A percentile compares a stretch with the other conserved stretches of the same genome.
Conservation (phyloP, 148 eudicot genomes). For the Rhododendron ferrugineum region DNA sequence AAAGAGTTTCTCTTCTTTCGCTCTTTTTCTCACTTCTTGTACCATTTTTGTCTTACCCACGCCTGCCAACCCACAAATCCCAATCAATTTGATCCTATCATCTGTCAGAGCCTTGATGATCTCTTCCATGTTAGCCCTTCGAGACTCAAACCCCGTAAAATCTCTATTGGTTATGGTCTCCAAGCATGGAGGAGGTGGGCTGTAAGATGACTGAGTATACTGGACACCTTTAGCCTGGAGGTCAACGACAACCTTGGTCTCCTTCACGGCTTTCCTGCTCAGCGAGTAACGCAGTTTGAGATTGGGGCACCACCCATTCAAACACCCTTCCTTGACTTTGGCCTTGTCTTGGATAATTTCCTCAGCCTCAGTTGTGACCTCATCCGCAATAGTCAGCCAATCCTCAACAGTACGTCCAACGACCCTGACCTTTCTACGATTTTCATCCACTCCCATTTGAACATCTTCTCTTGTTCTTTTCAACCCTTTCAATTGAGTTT, state of each 20-base stretch:
- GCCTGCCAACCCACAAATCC: not conserved
- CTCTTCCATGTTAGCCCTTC: not conserved
- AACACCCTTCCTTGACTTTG: not conserved
- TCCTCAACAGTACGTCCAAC: too few species aligned
- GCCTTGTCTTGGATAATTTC: not conserved
- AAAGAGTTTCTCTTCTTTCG: not conserved
- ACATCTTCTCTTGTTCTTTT: too few species aligned
- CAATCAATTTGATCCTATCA: not conserved
- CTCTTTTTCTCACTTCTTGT: too few species aligned
- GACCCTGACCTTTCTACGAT: too few species aligned
- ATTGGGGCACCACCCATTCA: not conserved
- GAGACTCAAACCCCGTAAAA: not conserved
- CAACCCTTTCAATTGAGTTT: too few species aligned
- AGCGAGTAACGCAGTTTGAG: not conserved
- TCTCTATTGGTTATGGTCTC: too few species aligned
- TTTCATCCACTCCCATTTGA: too few species aligned
- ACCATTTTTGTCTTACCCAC: conserved; percentile 7
- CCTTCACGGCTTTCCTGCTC: not conserved
- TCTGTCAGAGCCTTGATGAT: not conserved
- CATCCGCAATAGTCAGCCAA: not conserved
- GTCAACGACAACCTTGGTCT: fast-evolving
- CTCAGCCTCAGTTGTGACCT: conserved; percentile 2
- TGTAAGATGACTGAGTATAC: too few species aligned
- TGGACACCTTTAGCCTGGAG: too few species aligned
- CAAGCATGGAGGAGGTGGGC: too few species aligned